A percentile compares a stretch with the other conserved stretches of the same genome.
Conservation (phyloP, 2,329 filamentous ascomycete species). For the Monosporascus sp. region DNA sequence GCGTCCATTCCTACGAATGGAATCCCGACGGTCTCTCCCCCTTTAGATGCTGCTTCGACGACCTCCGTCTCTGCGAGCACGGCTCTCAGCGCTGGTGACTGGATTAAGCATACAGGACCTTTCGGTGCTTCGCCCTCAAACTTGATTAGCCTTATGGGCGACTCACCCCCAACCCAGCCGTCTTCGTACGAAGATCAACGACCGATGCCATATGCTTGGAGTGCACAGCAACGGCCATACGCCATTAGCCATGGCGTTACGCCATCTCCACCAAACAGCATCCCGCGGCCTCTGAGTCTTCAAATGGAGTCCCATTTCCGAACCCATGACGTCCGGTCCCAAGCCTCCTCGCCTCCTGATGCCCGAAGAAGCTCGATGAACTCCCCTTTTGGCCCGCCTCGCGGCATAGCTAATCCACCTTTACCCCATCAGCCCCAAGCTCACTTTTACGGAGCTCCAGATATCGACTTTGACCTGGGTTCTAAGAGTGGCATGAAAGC, state of each 20-base stretch:
- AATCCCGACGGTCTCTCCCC: conserved; percentile 19
- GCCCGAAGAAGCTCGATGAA: conserved; percentile 44
- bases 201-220: conserved; percentile 26
- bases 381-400: conserved; percentile 38
- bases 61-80: conserved; percentile 27
- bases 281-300: conserved; percentile 35
- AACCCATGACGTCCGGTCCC: conserved; percentile 31
- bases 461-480: conserved; percentile 57
- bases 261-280: conserved; percentile 23
- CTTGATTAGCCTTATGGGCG: conserved; percentile 30
- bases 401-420: conserved; percentile 39
- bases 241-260: conserved; percentile 24
- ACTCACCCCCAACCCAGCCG: conserved; percentile 31
- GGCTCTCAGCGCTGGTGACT: conserved; percentile 28
- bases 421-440: conserved; percentile 60
- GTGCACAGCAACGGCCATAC: conserved; percentile 26
- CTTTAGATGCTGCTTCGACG: conserved; percentile 24
- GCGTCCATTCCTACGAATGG: conserved; percentile 24
- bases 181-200: conserved; percentile 29
- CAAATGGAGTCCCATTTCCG: conserved; percentile 34
- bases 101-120: conserved; percentile 23
- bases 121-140: conserved; percentile 28
- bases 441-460: conserved; percentile 65
- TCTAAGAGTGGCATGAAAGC: conserved; percentile 51
- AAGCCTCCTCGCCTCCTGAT: conserved; percentile 32